Conservation (phyloP, 2,329 filamentous ascomycete genomes). For the Fusarium sp. region DNA sequence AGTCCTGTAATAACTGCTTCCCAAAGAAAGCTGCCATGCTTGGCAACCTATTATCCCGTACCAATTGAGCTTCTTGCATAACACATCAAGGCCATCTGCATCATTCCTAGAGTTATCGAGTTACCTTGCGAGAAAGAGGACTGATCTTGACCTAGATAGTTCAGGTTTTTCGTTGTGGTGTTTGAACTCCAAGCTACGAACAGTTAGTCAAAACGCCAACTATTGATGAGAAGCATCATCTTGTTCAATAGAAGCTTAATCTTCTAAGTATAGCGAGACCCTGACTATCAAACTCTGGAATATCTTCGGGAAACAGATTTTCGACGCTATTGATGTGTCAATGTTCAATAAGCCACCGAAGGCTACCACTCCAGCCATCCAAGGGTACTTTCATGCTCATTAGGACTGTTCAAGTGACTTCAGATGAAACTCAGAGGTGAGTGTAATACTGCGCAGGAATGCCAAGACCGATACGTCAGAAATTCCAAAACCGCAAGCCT, state of each 20-base stretch:
- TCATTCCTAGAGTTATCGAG: fast-evolving
- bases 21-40: background rate
- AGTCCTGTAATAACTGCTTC: background rate
- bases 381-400: fast-evolving
- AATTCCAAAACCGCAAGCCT: background rate
- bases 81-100: background rate
- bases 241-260: background rate
- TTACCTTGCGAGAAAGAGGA: no score
- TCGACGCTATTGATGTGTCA: fast-evolving
- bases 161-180: background rate
- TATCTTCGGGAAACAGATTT: background rate
- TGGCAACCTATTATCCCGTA: fast-evolving
- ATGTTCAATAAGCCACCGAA: background rate
- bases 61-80: fast-evolving
- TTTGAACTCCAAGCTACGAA: background rate
- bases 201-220: background rate
- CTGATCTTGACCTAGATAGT: background rate
- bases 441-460: background rate
- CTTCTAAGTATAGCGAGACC: background rate
- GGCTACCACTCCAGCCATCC: background rate
- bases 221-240: no score
- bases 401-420: fast-evolving
- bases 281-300: background rate
- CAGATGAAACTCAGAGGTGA: fast-evolving
- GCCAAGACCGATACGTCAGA: no score